Base-by-base conservation (phyloP, 2,329 filamentous ascomycete species). In the Curvularia hawaiiensis region DNA sequence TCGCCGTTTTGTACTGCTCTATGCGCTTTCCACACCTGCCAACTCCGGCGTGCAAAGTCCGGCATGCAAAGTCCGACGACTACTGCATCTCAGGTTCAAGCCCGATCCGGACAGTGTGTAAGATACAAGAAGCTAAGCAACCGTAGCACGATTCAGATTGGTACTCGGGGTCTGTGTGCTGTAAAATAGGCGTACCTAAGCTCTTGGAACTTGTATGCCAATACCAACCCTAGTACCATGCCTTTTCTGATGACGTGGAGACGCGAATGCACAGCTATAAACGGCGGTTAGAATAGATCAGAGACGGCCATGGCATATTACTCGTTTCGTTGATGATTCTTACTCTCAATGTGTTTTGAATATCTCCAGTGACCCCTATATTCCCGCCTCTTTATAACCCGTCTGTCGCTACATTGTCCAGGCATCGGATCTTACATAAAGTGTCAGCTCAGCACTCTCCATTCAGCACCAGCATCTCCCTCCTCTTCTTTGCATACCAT, bases 141-240 rank as follows among this genome's bases (percentile, higher is more conserved):
- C 26, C 9, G n/a, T 45, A 45, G 7, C 40, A 9, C 4, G 16
- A 9, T 14, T 26, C 4, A 26, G 22, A 52, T 45, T 14, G 14
- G 30, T 33, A 44, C 18, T 52, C 40, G 16, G 35, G 26, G 18
- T 40, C 24, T 49, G 38, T 54, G 24, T 49, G 44, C 30, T 57
- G 10, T 14, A 54, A 53, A 20, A 49, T 28, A 39, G 53, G 50
- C 50, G 24, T 40, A 26, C 18, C 14, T 22, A 39, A 49, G 50
- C 38, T 31, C 50, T 57, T 44, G 43, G 44, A 22, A 24, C n/a
- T 28, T 28, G 22, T 24, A 31, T 31, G 50, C 44, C 30, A 48
- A 41, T 28, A 18, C 28, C n/a, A 18, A 12, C 11, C 38, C 24
- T n/a, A 18, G 24, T 18, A 2, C 9, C 5, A 5, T 41, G 22